Evolutionary conservation across 164 flowering plant genomes (phyloP), one percentile per base, ranked within the genome.

Genomic region (Vitis rupestris): DNA sequence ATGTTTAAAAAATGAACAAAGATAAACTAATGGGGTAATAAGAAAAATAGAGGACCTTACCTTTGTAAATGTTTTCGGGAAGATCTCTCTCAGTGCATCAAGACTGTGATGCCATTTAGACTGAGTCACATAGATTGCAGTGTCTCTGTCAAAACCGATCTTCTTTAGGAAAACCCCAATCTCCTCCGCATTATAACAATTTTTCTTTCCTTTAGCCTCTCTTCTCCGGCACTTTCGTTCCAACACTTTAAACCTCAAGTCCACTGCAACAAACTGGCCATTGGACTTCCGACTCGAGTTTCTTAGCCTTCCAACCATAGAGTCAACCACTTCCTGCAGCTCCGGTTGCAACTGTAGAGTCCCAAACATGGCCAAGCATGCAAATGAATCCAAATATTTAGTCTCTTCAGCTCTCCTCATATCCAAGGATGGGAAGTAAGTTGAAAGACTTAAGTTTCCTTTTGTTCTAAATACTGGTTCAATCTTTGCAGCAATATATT

Each of bases 31-130:
- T 23, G 27, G 27, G 27, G 27, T 23, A 23, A 23, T 23, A 44
- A 51, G 5, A 30, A 50, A 2, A 23, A 23, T 64, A 37, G 58
- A 51, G 14, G 19, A 2, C 9, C 70, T 67, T 61, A 95, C 99
- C 97, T 95, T 95, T 31, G 93, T 93, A 62, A 89, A 90, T 8
- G 90, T 87, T 75, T 84, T 93, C 1, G 97, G 99, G 81, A 93
- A 95, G 59, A 84, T 70, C 44, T 87, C 90, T 82, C 86, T 95
- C 62, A 95, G 79, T 67, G 81, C 75, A 70, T 86, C 82, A 57
- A 93, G 91, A 76, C 89, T 85, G 80, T 76, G 78, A 59, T 91
- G 86, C 98, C 98, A 95, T 67, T 76, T 76, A 12, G 97, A 73
- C 66, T 93, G 87, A 55, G 99, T 93, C 78, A 95, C 67, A 66